Evolutionary conservation across 1,284 basidiomycete genomes (phyloP), one percentile per base, ranked within the genome.

Genomic region (Rhodotorula mucilaginosa): DNA sequence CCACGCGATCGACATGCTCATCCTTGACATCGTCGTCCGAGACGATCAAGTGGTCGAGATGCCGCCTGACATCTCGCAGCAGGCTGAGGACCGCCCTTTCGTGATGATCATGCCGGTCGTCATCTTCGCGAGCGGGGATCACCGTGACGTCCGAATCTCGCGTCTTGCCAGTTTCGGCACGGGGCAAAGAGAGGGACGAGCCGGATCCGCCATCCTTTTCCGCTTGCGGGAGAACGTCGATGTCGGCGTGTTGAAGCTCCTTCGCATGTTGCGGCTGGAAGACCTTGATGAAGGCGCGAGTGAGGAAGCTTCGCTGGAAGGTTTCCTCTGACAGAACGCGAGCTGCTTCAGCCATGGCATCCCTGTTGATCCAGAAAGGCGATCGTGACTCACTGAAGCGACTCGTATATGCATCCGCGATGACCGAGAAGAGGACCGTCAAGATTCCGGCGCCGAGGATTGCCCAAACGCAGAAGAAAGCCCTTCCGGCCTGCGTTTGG

Each of bases 391-490:
- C 7, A 71, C 69, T 85, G 79, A 88, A 88, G 26, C 84, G 82
- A 13, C 83, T 83, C 0, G 85, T 84, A 69, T 86, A 88, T 1
- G 85, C 87, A 74, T 91, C 90, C 18, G 87, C 84, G 29, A 90
- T 77, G 44, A 91, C 89, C 86, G 80, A 75, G 26, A 79, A 69
- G 39, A 78, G 67, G 26, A 80, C 76, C 0, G 72, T 59, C 61
- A 78, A 46, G 71, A 72, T 63, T 74, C 76, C 54, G 58, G 79
- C 57, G 77, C 75, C 61, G 16, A 89, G 81, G 59, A 93, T 80
- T 0, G 90, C 89, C 91, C 91, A 93, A 16, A 88, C 86, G 65
- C 63, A 86, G 80, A 93, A 93, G 62, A 93, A 84, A 10, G 88
- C 87, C 39, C 90, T 85, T 5, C 91, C 90, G 7, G 88, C 86